A percentile compares a stretch with the other conserved stretches of the same genome.
These are phyloP conservation scores for Astrothelium subdiscretum DNA, from an alignment of 495 filamentous ascomycete species.

Conservation along the genomic window DNA sequence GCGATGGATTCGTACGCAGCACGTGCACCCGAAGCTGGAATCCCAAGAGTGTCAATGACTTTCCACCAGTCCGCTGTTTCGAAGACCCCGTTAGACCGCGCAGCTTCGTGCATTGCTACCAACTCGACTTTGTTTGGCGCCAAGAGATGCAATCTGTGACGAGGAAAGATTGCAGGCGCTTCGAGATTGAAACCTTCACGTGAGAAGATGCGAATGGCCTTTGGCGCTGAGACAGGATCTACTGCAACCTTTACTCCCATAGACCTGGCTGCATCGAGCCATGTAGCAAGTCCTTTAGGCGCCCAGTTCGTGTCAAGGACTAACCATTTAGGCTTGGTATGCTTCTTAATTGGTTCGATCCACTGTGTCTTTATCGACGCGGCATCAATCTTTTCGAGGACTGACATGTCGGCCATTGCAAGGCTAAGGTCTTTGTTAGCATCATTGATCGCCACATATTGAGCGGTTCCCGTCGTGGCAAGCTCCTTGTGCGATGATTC, in stretches of 20 bases:
- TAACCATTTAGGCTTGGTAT: slow-evolving; percentile 54
- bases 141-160: slow-evolving; percentile 51
- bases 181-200: not conserved
- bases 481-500: not conserved
- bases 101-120: slow-evolving; percentile 56
- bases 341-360: slow-evolving; percentile 3
- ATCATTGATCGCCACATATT: slow-evolving; percentile 87
- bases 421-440: slow-evolving; percentile 64
- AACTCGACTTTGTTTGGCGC: slow-evolving; percentile 81
- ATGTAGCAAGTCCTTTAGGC: slow-evolving; percentile 45
- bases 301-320: slow-evolving; percentile 80
- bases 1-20: slow-evolving; percentile 54
- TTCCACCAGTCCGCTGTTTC: slow-evolving; percentile 63
- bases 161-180: slow-evolving; percentile 44
- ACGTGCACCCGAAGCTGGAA: slow-evolving; percentile 49
- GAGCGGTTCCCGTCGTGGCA: slow-evolving; percentile 52
- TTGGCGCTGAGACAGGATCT: slow-evolving; percentile 81
- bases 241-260: slow-evolving; percentile 54
- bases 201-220: slow-evolving; percentile 57
- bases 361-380: slow-evolving; percentile 6
- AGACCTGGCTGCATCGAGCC: slow-evolving; percentile 45
- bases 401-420: slow-evolving; percentile 91
- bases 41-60: slow-evolving; percentile 61
- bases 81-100: slow-evolving; percentile 51
- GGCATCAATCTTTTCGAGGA: slow-evolving; percentile 49